Base-by-base conservation (phyloP, 768 basidiomycete genomes). In the Boletus reticulatus region DNA sequence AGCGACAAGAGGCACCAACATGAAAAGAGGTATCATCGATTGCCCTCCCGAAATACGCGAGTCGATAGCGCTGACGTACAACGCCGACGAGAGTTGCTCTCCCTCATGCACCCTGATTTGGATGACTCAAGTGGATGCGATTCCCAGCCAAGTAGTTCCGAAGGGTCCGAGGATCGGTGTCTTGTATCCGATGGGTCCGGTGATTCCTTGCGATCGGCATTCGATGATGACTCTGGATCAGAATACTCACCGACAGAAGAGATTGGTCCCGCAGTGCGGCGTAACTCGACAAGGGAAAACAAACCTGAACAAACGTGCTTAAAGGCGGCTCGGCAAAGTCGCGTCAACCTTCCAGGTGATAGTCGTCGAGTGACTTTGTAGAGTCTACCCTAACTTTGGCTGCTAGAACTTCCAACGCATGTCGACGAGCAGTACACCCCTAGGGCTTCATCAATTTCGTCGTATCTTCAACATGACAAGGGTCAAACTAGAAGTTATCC, bases 231-330 rank as follows among this genome's bases (percentile, higher is more conserved):
- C 29, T 67, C 68, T 43, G 67, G 62, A 37, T 69, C 64, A 7
- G 74, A 73, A 53, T 68, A 72, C 54, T 70, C 69, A 16, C 58
- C 64, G 4, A 65, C 45, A 22, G 68, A 67, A n/a, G 65, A 70
- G 42, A 48, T 57, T 31, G 47, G 53, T 13, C 47, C 43, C 24
- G 41, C 22, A 13, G 14, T 49, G 2, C 52, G 41, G 37, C 55
- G 31, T 13, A 36, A 22, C n/a, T 48, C 55, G 9, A 44, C 46
- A 11, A 56, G 42, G 42, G 56, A 50, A 29, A 12, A 16, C n/a
- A 60, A 47, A 36, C n/a, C 17, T 3, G 63, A 58, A 31, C 61
- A 50, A 48, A 45, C n/a, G 4, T 57, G 52, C n/a, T 42, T 46
- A 1, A 56, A 44, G 22, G 7, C 43, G 17, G n/a, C 48, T 5